Conservation (phyloP, 1,284 basidiomycete genomes). For the Lentinula novae-zelandiae region DNA sequence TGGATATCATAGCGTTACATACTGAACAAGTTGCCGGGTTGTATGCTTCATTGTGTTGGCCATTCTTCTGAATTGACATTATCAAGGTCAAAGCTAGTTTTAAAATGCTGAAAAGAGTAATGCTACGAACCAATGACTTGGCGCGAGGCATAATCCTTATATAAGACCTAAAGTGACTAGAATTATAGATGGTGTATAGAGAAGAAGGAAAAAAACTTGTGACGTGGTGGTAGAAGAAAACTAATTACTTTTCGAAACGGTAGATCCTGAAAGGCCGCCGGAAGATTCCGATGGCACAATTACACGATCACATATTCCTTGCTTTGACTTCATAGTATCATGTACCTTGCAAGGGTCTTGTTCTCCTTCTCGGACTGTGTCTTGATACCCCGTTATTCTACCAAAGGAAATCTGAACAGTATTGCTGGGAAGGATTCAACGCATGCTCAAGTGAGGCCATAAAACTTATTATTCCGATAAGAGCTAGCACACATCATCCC, state of each 20-base stretch:
- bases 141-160: conserved; percentile 1
- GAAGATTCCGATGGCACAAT: neutral
- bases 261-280: neutral
- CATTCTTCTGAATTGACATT: conserved; percentile 2
- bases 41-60: conserved; percentile 6
- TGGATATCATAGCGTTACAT: conserved; percentile 17
- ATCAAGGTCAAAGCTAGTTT: conserved; percentile 6
- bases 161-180: neutral
- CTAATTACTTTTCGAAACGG: neutral
- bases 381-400: neutral
- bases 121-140: conserved; percentile 3
- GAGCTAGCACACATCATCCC: no score
- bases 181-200: neutral
- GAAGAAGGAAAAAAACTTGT: neutral
- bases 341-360: neutral
- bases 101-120: neutral
- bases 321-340: neutral
- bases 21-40: conserved; percentile 13
- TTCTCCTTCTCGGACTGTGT: neutral
- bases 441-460: no score
- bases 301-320: neutral
- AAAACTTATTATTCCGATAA: no score
- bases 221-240: neutral
- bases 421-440: no score
- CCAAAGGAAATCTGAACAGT: no score